Evolutionary conservation across 2,329 filamentous ascomycete species (phyloP).

Genomic region (Cordyceps militaris): DNA sequence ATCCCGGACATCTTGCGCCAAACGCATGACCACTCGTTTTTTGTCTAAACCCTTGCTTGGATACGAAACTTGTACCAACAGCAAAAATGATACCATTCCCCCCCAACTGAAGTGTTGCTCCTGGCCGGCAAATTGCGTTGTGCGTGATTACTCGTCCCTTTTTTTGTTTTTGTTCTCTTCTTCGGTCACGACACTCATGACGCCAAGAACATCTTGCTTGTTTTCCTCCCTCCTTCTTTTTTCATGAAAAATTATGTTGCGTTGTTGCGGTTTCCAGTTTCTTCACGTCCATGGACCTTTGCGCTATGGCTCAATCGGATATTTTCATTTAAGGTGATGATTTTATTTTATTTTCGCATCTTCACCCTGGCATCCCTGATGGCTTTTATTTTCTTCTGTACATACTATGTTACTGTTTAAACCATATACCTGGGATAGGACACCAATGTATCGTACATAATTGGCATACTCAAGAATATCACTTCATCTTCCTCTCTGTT

Average conservation of each 20-base stretch:
- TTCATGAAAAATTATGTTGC: background rate
- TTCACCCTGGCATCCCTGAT: background rate
- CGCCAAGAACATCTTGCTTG: slow-evolving; percentile 4
- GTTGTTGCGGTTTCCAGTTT: background rate
- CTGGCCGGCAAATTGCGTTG: background rate
- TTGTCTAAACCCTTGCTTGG: background rate
- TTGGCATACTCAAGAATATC: background rate
- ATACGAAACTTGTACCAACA: background rate
- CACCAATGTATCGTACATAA: background rate
- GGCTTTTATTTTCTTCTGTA: slow-evolving; percentile 2
- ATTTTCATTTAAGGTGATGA: background rate
- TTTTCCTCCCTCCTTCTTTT: background rate
- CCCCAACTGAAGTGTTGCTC: background rate
- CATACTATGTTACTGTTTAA: background rate
- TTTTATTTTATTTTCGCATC: background rate
- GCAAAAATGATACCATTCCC: background rate
- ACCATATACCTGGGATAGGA: background rate
- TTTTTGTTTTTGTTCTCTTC: background rate
- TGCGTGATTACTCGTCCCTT: background rate
- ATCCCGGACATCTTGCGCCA: background rate
- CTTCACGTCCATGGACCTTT: background rate
- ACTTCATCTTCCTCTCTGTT: background rate
- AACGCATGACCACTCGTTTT: background rate
- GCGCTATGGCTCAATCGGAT: background rate
- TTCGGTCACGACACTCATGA: slow-evolving; percentile 7